Base-by-base conservation (phyloP, 202 grass and related monocot species). In the Setaria viridis region DNA sequence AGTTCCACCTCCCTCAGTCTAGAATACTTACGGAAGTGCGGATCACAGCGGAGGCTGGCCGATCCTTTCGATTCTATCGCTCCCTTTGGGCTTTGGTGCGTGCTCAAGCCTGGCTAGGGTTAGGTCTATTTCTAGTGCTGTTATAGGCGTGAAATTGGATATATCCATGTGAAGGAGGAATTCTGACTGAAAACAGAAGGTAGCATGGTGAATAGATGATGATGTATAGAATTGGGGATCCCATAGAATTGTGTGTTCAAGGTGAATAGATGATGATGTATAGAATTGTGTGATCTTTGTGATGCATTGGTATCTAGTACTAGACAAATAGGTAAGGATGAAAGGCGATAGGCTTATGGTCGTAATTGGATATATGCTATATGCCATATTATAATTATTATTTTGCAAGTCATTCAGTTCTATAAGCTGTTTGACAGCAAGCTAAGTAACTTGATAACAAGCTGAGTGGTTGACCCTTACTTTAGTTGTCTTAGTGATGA, bases 271-370 rank as follows among this genome's bases (percentile, higher is more conserved):
- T 41, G 39, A 41, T 1, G 39, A 41, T 4, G 39, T 41, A 41
- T 41, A 41, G 39, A 41, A 41, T 41, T 41, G 11, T 49, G 19
- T 49, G 48, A 39, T 83, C 7, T 64, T 7, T 48, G 34, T 71
- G 11, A 59, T 75, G 17, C 45, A 46, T 80, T 88, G 13, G 51
- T 20, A 65, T 79, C 57, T 46, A 46, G 43, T 46, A 47, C 25
- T 53, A 20, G 53, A 81, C 48, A 71, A 60, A 32, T 68, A 53
- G 39, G 32, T 14, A 19, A 66, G 32, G 9, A 4, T 10, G 19
- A 9, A 65, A 50, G 58, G 20, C 63, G 29, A 6, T 66, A 20
- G 15, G 56, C 47, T 15, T 70, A 21, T 74, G 20, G 11, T 50
- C 0, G 13, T 13, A 19, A 58, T 19, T 30, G 13, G 20, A 4